Evolutionary conservation across 805 yeast species (phyloP), one percentile per base, ranked within the genome.

Genomic region (Yamadazyma sp.): DNA sequence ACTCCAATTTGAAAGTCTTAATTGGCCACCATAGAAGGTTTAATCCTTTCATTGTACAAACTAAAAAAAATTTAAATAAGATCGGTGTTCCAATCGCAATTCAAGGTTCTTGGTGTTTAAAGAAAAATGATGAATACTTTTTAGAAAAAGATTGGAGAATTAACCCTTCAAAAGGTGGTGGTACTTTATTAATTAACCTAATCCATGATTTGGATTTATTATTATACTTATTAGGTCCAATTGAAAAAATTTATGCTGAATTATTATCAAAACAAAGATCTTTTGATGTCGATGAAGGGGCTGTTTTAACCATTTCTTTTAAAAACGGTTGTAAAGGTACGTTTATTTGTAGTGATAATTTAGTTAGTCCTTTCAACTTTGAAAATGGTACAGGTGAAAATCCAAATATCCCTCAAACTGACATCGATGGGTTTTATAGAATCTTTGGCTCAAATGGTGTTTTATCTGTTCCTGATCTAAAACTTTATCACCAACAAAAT

Each of bases 341-440:
- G 2, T 66, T 66, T 39, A 44, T 66, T 26, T 66, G 72, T 42
- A 53, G 67, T 5, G 72, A 65, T 38, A 65, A 64, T 34, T 64
- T 64, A 20, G 52, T 58, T 2, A 61, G 68, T 8, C 70, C 72
- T 1, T 66, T 60, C 37, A 58, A 55, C 39, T 66, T 66, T 32
- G 72, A 65, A 47, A 49, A 55, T 4, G 69, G 69, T 1, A 65
- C 72, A 0, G 71, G 72, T 5, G 72, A 66, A 42, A 66, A 66
- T 40, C 71, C 72, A 2, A 60, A 60, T 14, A 47, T 66, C 23
- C 72, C 72, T 2, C 44, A 55, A 36, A 49, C 40, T 8, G 52
- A 45, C 8, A 39, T 61, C 12, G 49, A 55, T 17, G 70, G 71
- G 2, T 52, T 64, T 27, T 65, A 65, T 41, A 42, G 70, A 21